These are phyloP conservation scores for Helicocarpus griseus DNA, from an alignment of 2,329 filamentous ascomycete genomes.

Conservation along the genomic window DNA sequence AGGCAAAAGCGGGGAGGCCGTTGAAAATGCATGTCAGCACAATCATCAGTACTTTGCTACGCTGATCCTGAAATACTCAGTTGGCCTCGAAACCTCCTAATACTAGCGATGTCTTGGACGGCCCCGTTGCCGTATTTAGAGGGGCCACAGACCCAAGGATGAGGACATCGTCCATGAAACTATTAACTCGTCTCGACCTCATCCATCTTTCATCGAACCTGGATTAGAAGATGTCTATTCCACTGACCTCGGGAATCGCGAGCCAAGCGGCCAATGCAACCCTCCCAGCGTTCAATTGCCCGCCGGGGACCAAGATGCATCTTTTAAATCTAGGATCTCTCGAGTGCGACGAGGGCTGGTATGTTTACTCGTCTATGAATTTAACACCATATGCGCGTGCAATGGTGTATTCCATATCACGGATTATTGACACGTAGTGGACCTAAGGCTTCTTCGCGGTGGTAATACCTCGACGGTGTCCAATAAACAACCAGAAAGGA, in stretches of 20 bases:
- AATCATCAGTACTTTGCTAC: too few species aligned
- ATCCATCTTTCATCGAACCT: not conserved
- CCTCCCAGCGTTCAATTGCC: constrained; percentile 33
- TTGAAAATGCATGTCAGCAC: too few species aligned
- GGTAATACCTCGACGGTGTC: constrained; percentile 29
- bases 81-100: too few species aligned
- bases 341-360: constrained; percentile 39
- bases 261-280: constrained; percentile 6
- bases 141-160: not conserved
- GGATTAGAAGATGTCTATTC: not conserved
- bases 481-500: constrained; percentile 30
- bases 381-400: not conserved
- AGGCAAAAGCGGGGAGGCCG: too few species aligned
- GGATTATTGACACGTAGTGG: not conserved
- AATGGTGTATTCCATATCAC: not conserved
- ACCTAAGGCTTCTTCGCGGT: constrained; percentile 27
- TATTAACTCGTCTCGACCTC: not conserved
- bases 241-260: constrained; percentile 5
- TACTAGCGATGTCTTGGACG: too few species aligned
- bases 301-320: constrained; percentile 39
- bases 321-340: constrained; percentile 37
- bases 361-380: constrained; percentile 1
- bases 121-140: not conserved
- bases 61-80: too few species aligned
- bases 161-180: not conserved